Base-by-base conservation (phyloP, 768 basidiomycete species). In the Punctularia strigosozonata region DNA sequence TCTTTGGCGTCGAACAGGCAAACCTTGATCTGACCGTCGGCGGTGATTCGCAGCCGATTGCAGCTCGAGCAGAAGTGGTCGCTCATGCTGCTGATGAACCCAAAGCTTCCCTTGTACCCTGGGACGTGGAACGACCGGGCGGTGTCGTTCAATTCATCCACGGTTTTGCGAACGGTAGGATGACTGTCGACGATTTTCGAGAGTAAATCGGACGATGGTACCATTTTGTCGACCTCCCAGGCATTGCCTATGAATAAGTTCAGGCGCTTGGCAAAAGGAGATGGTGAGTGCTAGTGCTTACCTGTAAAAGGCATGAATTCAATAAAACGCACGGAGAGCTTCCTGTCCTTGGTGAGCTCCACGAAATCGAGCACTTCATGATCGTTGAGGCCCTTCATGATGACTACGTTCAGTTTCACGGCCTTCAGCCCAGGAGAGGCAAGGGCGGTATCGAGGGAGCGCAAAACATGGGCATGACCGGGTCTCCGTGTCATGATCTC, bases 271-370 rank as follows among this genome's bases (percentile, higher is more conserved):
- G 31, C 36, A 40, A 26, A 28, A 25, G 40, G 28, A 10, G 30
- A 19, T 24, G 25, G 41, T 30, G 22, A 31, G 15, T 18, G 31
- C 15, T 17, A 17, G 26, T 32, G 50, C 57, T 45, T 46, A 83
- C 82, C 89, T 47, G 77, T 81, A 55, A 94, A 94, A 8, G 89
- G 87, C 90, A 94, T 92, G 53, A 85, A 92, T 57, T 91, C 88
- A 42, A 91, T 92, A 56, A 92, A 89, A 25, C 90, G 74, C 28
- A 90, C 75, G 26, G 75, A 83, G 19, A 89, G 57, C 2, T 61
- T 56, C 32, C 64, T 64, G 32, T 80, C 60, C 47, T 69, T 74
- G 4, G 83, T 85, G 59, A 91, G 62, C 48, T 80, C 73, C 28
- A 88, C 75, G 51, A 92, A 91, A 41, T 82, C 79, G 2, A 76